Base-by-base conservation (phyloP, 495 filamentous ascomycete species). In the Talaromyces proteolyticus region DNA sequence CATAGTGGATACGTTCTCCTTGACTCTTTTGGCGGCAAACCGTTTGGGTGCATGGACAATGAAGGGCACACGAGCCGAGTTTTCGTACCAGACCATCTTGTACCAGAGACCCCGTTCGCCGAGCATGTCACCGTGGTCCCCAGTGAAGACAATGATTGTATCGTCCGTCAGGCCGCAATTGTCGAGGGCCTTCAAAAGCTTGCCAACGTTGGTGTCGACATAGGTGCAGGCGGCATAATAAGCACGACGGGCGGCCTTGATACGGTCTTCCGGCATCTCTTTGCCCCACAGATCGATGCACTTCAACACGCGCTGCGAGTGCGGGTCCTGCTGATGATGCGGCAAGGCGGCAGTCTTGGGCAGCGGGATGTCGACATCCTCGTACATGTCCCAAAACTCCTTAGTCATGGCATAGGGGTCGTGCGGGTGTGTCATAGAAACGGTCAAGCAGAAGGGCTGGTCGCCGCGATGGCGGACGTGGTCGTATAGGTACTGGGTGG, bases 121-220 rank as follows among this genome's bases (percentile, higher is more conserved):
- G 7, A 95, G 80, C 89, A 94, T 94, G 62, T 95, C 89, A 47
- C 89, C 89, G 63, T 95, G 89, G 57, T 95, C 89, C 43, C 89
- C 87, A 44, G 81, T 88, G 67, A 95, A 95, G 42, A 94, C 74
- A 42, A 95, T 72, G 49, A 95, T 88, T 4, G 89, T 94, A 62
- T 93, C 78, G 16, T 91, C 80, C 45, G 82, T 81, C 40, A 95
- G 73, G 1, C 80, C 78, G 65, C 87, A 91, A 47, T 86, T 70
- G 56, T 88, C 80, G 16, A 95, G 74, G 1, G 84, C 79, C 26
- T 78, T 67, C 7, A 93, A 69, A 34, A 95, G 76, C 64, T 86
- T 83, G 45, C 89, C 89, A 53, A 95, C 77, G 59, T 88, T 87
- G 64, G 89, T 84, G 60, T 95, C 89, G 24, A 95, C 89, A 55